Base-by-base conservation (phyloP, 192 early-diverging fungal genomes). In the Cetraspora pellucida region DNA sequence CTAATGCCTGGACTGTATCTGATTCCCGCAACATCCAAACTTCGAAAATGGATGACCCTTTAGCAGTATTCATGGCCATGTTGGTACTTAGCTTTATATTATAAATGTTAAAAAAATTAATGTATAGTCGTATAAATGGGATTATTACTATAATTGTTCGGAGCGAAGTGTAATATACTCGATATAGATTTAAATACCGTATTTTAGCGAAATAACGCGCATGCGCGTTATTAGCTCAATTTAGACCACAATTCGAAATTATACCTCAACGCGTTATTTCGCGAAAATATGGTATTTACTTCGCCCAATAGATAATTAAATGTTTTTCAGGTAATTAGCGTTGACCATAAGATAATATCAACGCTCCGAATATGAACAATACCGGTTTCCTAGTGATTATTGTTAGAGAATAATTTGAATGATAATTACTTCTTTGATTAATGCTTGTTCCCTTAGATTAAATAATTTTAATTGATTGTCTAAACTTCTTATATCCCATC, bases 1-100 rank as follows among this genome's bases (percentile, higher is more conserved):
- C 89, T 10, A 88, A 74, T 17, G 86, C 85, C 79, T 93, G 92
- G 66, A 93, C 89, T 0, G 81, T 79, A 58, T 93, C 91, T 25
- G 88, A 90, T 78, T 93, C 89, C 78, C 91, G 85, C 59, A 80
- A 79, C 92, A 93, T 93, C 92, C 92, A 93, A 27, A 91, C 87
- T 52, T 92, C 89, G 79, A 92, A 93, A 68, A 92, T 63, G 6
- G 74, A 54, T 63, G 83, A 72, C 54, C 88, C 89, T 25, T 70
- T 64, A 30, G 61, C 69, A 50, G 90, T 81, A 78, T 89, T 90
- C 63, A 75, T 64, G 67, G 82, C 80, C 87, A 92, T 85, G 31
- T 76, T 81, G 17, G 81, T 65, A 31, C 77, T 78, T 30, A 92
- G 79, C 77, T 88, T 77, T 16, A 68, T 60, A 21, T 83, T 37